Conservation (phyloP, 345 rosid species). For the Cardamine chenopodiifolia region DNA sequence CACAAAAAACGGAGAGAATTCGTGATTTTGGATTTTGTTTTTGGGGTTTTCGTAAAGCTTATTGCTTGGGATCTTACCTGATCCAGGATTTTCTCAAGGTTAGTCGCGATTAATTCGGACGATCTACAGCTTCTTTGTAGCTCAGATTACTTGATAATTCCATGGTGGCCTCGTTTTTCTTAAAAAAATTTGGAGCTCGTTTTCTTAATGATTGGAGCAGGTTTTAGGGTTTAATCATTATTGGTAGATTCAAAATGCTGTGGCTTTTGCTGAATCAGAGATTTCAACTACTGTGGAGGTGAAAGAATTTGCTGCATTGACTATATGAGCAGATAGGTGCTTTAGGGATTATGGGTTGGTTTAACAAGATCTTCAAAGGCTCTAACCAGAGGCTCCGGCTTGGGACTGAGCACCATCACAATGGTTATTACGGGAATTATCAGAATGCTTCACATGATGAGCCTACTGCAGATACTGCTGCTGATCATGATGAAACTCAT, state of each 20-base stretch:
- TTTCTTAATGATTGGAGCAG: not conserved
- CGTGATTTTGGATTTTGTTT: slow-evolving; percentile 22
- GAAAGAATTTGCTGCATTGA: slow-evolving; percentile 35
- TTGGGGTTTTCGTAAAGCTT: slow-evolving; percentile 38
- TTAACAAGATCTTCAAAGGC: slow-evolving; percentile 83
- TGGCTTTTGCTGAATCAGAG: slow-evolving; percentile 15
- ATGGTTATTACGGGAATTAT: slow-evolving; percentile 52
- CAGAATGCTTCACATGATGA: slow-evolving; percentile 36
- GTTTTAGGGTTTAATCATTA: slow-evolving; percentile 23
- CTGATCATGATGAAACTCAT: slow-evolving; percentile 37
- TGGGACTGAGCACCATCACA: slow-evolving; percentile 53
- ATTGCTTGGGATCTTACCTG: slow-evolving; percentile 55
- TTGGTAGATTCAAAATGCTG: slow-evolving; percentile 2
- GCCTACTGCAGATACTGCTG: slow-evolving; percentile 39
- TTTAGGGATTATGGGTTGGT: slow-evolving; percentile 73
- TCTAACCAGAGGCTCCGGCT: slow-evolving; percentile 56
- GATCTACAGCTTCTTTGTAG: not conserved
- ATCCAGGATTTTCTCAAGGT: slow-evolving; percentile 49
- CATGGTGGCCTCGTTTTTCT: not conserved
- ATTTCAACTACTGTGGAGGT: slow-evolving; percentile 45
- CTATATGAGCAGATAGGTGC: slow-evolving; percentile 57
- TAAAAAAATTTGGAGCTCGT: not conserved
- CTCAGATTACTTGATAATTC: not conserved
- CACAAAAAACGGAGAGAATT: slow-evolving; percentile 25
- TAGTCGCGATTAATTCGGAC: slow-evolving; percentile 44